phyloP scores from a whole-genome alignment of 805 yeast genomes.

The Vanderwaltozyma verrucispora region DNA sequence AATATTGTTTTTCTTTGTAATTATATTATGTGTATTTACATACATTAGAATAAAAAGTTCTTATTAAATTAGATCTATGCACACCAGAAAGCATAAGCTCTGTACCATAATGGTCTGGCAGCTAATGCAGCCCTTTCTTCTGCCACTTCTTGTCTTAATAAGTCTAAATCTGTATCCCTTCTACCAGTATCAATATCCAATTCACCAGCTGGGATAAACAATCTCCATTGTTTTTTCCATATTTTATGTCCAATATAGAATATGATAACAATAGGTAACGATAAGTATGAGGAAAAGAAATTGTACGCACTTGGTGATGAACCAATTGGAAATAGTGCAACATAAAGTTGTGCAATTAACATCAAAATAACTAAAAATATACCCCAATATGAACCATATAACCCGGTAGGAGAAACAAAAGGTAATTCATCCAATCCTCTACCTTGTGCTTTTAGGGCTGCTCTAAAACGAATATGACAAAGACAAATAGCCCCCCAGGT shows the following conservation, averaged over 20 bases:
- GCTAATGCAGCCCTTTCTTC: conserved; percentile 38
- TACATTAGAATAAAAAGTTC: not conserved
- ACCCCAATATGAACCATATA: conserved; percentile 59
- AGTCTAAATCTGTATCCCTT: conserved; percentile 45
- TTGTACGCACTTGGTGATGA: conserved; percentile 38
- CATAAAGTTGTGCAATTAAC: conserved; percentile 72
- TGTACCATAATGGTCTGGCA: conserved; percentile 38
- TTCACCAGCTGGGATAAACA: conserved; percentile 36
- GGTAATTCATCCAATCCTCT: conserved; percentile 59
- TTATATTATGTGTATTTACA: not conserved
- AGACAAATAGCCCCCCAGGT: conserved; percentile 55
- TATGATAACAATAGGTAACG: conserved; percentile 49
- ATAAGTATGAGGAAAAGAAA: conserved; percentile 60
- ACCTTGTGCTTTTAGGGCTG: conserved; percentile 55
- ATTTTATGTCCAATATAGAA: conserved; percentile 51
- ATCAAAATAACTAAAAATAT: conserved; percentile 45
- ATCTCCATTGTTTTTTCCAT: conserved; percentile 35
- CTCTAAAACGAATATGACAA: conserved; percentile 53
- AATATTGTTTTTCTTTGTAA: not conserved
- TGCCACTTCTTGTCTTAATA: conserved; percentile 40
- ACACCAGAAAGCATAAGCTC: conserved; percentile 39
- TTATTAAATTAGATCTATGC: too few species aligned
- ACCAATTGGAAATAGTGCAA: conserved; percentile 63
- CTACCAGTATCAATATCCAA: conserved; percentile 57
- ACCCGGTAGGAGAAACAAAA: conserved; percentile 57